Evolutionary conservation across 208 protist species (phyloP), one percentile per base, ranked within the genome.

Genomic region (Trypanosoma scelopori): DNA sequence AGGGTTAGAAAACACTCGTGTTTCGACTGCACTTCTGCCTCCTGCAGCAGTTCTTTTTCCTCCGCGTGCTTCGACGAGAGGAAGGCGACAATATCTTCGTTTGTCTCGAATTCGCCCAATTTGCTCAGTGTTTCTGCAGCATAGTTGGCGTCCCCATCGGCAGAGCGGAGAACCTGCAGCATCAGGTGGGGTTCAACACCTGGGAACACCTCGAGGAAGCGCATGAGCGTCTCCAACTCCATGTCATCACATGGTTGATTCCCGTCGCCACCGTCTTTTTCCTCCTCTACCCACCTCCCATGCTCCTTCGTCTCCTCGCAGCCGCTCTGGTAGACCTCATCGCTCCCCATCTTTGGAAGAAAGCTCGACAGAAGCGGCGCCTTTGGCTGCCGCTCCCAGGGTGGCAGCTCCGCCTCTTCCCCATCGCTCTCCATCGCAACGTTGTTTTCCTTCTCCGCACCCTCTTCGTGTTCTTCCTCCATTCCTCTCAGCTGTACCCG

Each of bases 1-100:
- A 95, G 79, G 12, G 86, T 91, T n/a, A 95, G 70, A 18, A 93
- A 52, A 20, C 48, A 66, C 25, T 89, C 79, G 55, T 79, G 72
- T 16, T 53, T 56, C 1, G 69, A 65, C 6, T 60, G 56, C 20
- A 55, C 32, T 56, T 66, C 66, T 25, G 52, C 45, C 48, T 81
- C 71, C 16, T 72, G 37, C 52, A 75, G 58, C 4, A 16, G 69
- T 23, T 48, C 37, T 32, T 81, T 72, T 39, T 94, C 88, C 53
- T 86, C 83, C 13, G 71, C 59, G 0, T 75, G 64, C 5, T 78
- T 79, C 41, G 69, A 22, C 28, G 70, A 76, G 15, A 94, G 76
- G 41, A 43, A 76, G 3, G 57, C 77, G 15, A 82, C 74, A 12
- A 83, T 47, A 5, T 63, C 61, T 20, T 71, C 52, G 15, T 45